phyloP scores from a whole-genome alignment of 108 stramenopile species.

The Thalassiosira profunda region DNA sequence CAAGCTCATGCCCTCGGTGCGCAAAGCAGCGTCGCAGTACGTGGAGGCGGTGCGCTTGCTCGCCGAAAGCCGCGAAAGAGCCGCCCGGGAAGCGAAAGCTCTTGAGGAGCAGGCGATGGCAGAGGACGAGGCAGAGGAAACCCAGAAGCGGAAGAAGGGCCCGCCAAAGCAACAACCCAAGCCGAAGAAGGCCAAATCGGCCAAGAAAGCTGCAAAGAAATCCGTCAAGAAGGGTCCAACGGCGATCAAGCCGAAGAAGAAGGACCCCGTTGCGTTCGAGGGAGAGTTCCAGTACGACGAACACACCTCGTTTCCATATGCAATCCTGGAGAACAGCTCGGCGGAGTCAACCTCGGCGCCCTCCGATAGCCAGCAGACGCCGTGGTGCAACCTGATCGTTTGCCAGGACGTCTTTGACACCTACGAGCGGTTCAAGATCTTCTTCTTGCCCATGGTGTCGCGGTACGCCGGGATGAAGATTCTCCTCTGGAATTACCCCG shows the following conservation, averaged over 20 bases:
- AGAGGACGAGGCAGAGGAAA: neutral
- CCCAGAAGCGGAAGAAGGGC: neutral
- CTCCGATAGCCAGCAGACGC: constrained; percentile 3
- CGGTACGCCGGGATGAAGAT: constrained; percentile 81
- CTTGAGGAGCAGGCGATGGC: neutral
- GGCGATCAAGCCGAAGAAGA: constrained; percentile 24
- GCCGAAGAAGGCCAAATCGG: neutral
- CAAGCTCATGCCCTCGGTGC: constrained; percentile 32
- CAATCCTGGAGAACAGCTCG: constrained; percentile 30
- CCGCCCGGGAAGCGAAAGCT: neutral
- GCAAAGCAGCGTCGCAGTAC: constrained; percentile 33
- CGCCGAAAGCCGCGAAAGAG: constrained; percentile 11
- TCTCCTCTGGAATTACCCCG: constrained; percentile 91
- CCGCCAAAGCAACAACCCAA: too few relatives aligned
- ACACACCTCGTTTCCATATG: constrained; percentile 47
- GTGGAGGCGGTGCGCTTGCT: constrained; percentile 10
- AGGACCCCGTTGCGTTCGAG: constrained; percentile 35
- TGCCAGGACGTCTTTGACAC: constrained; percentile 92
- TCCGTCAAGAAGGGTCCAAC: neutral
- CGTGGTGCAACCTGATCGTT: constrained; percentile 77
- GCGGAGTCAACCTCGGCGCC: neutral
- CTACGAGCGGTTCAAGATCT: constrained; percentile 80
- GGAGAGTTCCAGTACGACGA: constrained; percentile 50
- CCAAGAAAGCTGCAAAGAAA: neutral
- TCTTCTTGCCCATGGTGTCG: constrained; percentile 67